Evolutionary conservation across 495 filamentous ascomycete species (phyloP).

Genomic region (Lasiosphaeria miniovina): DNA sequence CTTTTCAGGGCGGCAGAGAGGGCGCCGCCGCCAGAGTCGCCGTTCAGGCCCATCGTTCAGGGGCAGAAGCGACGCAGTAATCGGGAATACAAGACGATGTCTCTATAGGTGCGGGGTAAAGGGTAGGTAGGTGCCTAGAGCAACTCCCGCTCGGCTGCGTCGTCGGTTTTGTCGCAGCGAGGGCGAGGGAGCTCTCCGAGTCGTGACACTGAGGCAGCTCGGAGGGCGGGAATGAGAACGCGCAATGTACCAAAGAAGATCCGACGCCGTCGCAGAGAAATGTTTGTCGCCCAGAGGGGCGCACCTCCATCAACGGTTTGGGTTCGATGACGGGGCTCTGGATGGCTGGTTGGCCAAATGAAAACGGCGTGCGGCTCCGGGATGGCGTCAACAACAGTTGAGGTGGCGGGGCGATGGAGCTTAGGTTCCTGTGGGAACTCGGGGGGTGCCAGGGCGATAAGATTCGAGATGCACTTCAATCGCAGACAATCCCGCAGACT

Average conservation of each 20-base stretch:
- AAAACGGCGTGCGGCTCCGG: not conserved
- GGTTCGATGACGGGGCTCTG: not conserved
- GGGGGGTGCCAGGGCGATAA: not conserved
- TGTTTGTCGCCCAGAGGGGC: constrained; percentile 3
- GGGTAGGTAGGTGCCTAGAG: not conserved
- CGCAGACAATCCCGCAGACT: not conserved
- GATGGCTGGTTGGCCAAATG: not conserved
- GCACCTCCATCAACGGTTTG: constrained; percentile 5
- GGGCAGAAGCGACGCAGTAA: not conserved
- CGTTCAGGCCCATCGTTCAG: constrained; percentile 35
- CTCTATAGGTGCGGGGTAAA: not conserved
- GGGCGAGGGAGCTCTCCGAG: not conserved
- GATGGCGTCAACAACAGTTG: constrained; percentile 12
- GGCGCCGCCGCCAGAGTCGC: constrained; percentile 28
- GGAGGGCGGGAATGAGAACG: not conserved
- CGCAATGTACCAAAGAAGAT: not conserved
- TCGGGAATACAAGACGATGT: not conserved
- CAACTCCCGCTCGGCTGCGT: not conserved
- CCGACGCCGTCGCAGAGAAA: not conserved
- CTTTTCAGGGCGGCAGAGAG: constrained; percentile 35
- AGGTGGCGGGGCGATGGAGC: constrained; percentile 19
- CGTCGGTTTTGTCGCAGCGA: not conserved
- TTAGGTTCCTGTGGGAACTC: not conserved
- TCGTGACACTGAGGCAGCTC: not conserved
- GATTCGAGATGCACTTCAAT: constrained; percentile 4